Evolutionary conservation across 805 yeast species (phyloP).

Genomic region (Metschnikowia lochheadii): DNA sequence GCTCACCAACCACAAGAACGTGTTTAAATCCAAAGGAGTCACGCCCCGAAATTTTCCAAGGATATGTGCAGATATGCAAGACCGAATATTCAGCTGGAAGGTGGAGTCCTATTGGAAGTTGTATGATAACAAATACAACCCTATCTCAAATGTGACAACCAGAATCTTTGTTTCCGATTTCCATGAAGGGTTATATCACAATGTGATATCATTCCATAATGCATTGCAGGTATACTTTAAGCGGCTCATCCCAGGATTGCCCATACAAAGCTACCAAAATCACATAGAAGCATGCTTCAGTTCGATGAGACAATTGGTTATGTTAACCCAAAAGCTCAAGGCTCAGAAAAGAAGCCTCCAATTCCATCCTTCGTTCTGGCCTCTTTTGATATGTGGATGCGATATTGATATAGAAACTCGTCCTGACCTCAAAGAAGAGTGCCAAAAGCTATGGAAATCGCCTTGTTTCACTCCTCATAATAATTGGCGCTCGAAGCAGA

Average conservation of each 20-base stretch:
- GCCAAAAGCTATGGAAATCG: slow-evolving; percentile 31
- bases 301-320: slow-evolving; percentile 29
- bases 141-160: slow-evolving; percentile 14
- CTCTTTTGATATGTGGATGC: slow-evolving; percentile 39
- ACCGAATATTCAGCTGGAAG: slow-evolving; percentile 45
- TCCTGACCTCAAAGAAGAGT: slow-evolving; percentile 25
- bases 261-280: slow-evolving; percentile 31
- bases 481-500: slow-evolving; percentile 55
- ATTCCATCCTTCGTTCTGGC: slow-evolving; percentile 47
- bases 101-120: slow-evolving; percentile 39
- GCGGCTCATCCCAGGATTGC: slow-evolving; percentile 43
- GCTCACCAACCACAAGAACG: slow-evolving; percentile 50
- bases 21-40: slow-evolving; percentile 35
- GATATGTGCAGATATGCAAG: slow-evolving; percentile 53
- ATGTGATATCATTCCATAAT: slow-evolving; percentile 38
- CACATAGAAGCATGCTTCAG: slow-evolving; percentile 31
- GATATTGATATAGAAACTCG: slow-evolving; percentile 23
- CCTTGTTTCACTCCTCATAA: slow-evolving; percentile 26
- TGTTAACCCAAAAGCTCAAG: slow-evolving; percentile 11
- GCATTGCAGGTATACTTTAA: slow-evolving; percentile 42
- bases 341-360: slow-evolving; percentile 13
- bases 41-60: slow-evolving; percentile 54
- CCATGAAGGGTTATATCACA: slow-evolving; percentile 40
- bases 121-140: slow-evolving; percentile 21
- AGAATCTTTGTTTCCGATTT: slow-evolving; percentile 28